Base-by-base conservation (phyloP, 805 yeast genomes). In the Ogataea nitratoaversa region DNA sequence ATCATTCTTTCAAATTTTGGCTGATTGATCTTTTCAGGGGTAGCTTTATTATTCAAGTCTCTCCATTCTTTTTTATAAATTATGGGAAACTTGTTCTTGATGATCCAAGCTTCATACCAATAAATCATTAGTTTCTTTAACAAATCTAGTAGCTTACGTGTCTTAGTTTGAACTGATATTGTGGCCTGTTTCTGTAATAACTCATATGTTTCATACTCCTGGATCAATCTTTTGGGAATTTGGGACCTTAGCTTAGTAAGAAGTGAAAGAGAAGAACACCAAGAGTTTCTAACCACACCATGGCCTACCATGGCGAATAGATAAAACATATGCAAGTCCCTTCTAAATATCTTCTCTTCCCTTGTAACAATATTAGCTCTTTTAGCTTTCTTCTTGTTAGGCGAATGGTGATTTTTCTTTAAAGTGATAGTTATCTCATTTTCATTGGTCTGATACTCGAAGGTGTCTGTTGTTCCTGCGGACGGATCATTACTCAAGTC, bases 61-160 rank as follows among this genome's bases (percentile, higher is more conserved):
- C 60, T 70, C 83, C 87, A 71, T 46, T 47, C 49, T 52, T 72
- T 68, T 56, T 64, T 66, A 60, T 51, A 56, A 45, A 62, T 38
- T 1, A 82, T 70, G 14, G 68, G 72, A 54, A 79, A 84, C 44
- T 67, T 67, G 11, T 62, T 60, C 18, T 68, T 56, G 12, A 56
- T 24, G 4, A 44, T 40, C 62, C 63, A 61, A 6, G 54, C 40
- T 23, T 45, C 40, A 19, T 47, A 42, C 85, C 95, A 93, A 27
- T 69, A 63, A 13, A 65, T 68, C 79, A 84, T 75, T 2, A 84
- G 59, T 45, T 76, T 79, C 32, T 82, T 70, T n/a, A 93, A 53
- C 0, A 91, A 86, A 57, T 88, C 96, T 2, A 90, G 66, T 24
- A 93, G 70, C 49, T 78, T 71, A 40, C 95, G 67, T 0, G 95